Evolutionary conservation across 345 rosid genomes (phyloP), one percentile per base, ranked within the genome.

Genomic region (Pistacia integerrima): DNA sequence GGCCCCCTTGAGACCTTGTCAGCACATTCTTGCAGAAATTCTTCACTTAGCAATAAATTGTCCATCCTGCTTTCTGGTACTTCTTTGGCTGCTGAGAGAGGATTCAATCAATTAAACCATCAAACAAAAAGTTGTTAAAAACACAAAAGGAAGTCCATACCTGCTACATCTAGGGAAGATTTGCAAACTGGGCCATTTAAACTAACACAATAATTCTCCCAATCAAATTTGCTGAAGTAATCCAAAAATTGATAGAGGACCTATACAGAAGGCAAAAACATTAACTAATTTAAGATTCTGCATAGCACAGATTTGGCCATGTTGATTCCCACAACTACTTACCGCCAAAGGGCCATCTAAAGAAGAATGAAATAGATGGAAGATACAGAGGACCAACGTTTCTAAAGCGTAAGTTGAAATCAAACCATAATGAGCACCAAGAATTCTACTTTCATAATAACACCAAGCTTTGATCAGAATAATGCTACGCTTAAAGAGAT

Each of bases 391-490:
- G 70, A 85, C 76, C 16, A 85, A 72, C 10, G 82, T 85, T 57
- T 85, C 88, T 81, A 83, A 74, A 59, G 88, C 88, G 80, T 85
- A 85, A 13, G 88, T 78, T 20, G 88, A 83, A 52, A 85, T 80
- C 70, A 85, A 78, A 48, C 86, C 83, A 63, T 80, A 86, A 74
- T 82, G 86, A 41, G 88, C 83, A 41, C 86, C 86, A 60, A 85
- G 84, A 70, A 76, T 85, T 9, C 86, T 82, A 74, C 88, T 85
- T 64, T 85, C 86, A 7, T 85, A 85, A 62, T 83, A 85, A 74
- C 88, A 85, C 88, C 88, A 85, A 54, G 83, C 79, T 73, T 85
- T 85, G 56, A 83, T 81, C 76, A 80, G 63, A 30, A 81, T 78
- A 69, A 83, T 81, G 73, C 84, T 83, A 54, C 77, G 69, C 64